Evolutionary conservation across 495 filamentous ascomycete genomes (phyloP).

Genomic region (Talaromyces proteolyticus): DNA sequence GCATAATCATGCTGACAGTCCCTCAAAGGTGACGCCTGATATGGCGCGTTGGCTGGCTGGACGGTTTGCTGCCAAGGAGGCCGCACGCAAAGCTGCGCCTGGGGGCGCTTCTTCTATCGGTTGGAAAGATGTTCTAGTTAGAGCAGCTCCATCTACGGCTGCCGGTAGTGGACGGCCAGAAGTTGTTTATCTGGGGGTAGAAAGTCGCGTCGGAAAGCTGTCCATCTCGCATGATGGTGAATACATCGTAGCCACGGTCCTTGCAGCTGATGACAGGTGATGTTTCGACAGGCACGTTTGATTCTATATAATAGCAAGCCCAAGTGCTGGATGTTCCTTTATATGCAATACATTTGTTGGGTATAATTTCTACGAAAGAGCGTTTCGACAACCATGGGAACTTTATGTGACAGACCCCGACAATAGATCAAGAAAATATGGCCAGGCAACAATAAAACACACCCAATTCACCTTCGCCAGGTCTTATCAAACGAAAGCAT

Average conservation of each 20-base stretch:
- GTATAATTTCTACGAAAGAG: too few relatives aligned
- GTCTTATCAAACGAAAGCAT: too few relatives aligned
- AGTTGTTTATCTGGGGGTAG: conserved; percentile 29
- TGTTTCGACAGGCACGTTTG: conserved; percentile 1
- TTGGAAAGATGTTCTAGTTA: conserved; percentile 35
- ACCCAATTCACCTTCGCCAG: too few relatives aligned
- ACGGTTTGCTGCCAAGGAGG: conserved; percentile 44
- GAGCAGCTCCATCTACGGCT: conserved; percentile 14
- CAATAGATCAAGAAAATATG: too few relatives aligned
- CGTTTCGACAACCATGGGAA: too few relatives aligned
- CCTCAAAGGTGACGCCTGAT: conserved; percentile 23
- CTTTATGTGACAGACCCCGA: too few relatives aligned
- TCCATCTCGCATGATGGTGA: conserved; percentile 57
- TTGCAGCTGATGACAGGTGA: conserved; percentile 28
- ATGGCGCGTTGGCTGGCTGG: conserved; percentile 43
- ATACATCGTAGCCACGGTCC: conserved; percentile 51
- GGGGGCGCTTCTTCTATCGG: conserved; percentile 25
- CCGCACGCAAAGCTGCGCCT: conserved; percentile 41
- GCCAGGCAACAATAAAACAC: too few relatives aligned
- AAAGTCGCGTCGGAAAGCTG: conserved; percentile 27
- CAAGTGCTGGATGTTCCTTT: background rate
- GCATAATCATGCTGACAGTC: conserved; percentile 5
- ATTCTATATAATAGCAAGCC: too few relatives aligned
- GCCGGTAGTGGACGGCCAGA: conserved; percentile 27
- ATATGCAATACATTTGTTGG: background rate